phyloP scores from a whole-genome alignment of 1,284 basidiomycete species.

The Microbotryomycetes sp. region DNA sequence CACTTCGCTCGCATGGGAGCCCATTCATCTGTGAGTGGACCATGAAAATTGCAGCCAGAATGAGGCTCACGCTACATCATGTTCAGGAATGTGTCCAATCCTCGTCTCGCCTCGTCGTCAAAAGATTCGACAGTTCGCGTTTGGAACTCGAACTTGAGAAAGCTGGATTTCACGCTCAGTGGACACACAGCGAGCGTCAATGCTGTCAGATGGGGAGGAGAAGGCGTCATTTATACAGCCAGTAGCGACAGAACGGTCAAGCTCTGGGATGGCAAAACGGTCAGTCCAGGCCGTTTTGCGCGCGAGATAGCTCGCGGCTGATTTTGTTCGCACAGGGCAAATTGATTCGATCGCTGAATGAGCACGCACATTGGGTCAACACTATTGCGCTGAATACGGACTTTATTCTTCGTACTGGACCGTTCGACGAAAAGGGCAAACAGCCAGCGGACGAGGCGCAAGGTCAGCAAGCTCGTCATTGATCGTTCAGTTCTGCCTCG shows the following conservation, averaged over 20 bases:
- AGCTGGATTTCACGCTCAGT: constrained; percentile 76
- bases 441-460: constrained; percentile 67
- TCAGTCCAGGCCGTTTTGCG: constrained; percentile 40
- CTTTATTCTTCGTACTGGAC: constrained; percentile 87
- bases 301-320: background rate
- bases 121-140: constrained; percentile 94
- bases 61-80: background rate
- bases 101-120: constrained; percentile 87
- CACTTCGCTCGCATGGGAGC: constrained; percentile 93
- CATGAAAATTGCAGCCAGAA: background rate
- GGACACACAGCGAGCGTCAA: constrained; percentile 94
- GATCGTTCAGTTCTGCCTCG: constrained; percentile 1
- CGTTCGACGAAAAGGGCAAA: constrained; percentile 81
- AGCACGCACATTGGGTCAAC: constrained; percentile 98
- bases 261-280: constrained; percentile 81
- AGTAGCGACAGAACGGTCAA: constrained; percentile 88
- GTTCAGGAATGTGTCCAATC: constrained; percentile 53
- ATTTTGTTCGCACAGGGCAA: constrained; percentile 43
- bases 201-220: constrained; percentile 90
- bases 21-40: constrained; percentile 67
- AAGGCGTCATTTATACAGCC: constrained; percentile 85
- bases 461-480: constrained; percentile 47
- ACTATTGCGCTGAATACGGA: constrained; percentile 93
- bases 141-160: constrained; percentile 71
- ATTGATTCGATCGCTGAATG: constrained; percentile 63